Percentiles rank a stretch among this genome's conserved stretches.
Evolutionary conservation across 1,284 basidiomycete species (phyloP).

Genomic region (Boletus semigastroideus): DNA sequence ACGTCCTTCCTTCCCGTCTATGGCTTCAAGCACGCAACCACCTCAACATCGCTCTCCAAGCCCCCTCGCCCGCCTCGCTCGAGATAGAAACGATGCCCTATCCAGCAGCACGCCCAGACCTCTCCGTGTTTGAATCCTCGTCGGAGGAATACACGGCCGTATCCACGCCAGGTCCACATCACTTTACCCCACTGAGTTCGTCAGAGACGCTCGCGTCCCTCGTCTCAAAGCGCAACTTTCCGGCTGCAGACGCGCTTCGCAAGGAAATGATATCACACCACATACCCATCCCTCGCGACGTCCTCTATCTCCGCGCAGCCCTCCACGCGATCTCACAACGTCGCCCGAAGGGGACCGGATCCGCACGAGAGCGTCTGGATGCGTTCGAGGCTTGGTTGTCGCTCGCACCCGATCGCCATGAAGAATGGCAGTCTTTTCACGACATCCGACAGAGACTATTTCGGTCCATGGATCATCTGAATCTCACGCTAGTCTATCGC

Average conservation of each 20-base stretch:
- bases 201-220: constrained; percentile 25
- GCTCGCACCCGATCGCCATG: constrained; percentile 26
- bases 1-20: constrained; percentile 5
- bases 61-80: constrained; percentile 30
- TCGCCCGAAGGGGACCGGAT: neutral
- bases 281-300: constrained; percentile 22
- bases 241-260: constrained; percentile 26
- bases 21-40: constrained; percentile 23
- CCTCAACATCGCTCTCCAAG: constrained; percentile 25
- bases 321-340: constrained; percentile 19
- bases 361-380: constrained; percentile 13
- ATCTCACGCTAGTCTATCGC: constrained; percentile 24
- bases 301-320: constrained; percentile 29
- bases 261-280: constrained; percentile 26
- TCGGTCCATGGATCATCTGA: constrained; percentile 27
- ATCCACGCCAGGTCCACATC: constrained; percentile 3
- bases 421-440: constrained; percentile 20
- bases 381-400: constrained; percentile 28
- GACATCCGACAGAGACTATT: constrained; percentile 27
- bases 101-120: constrained; percentile 24
- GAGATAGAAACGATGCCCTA: constrained; percentile 33
- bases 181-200: constrained; percentile 24
- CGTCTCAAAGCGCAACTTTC: constrained; percentile 22
- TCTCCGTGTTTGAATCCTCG: constrained; percentile 27
- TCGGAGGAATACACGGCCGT: constrained; percentile 27